phyloP scores from a whole-genome alignment of 805 yeast species.

The Metschnikowia similis region DNA sequence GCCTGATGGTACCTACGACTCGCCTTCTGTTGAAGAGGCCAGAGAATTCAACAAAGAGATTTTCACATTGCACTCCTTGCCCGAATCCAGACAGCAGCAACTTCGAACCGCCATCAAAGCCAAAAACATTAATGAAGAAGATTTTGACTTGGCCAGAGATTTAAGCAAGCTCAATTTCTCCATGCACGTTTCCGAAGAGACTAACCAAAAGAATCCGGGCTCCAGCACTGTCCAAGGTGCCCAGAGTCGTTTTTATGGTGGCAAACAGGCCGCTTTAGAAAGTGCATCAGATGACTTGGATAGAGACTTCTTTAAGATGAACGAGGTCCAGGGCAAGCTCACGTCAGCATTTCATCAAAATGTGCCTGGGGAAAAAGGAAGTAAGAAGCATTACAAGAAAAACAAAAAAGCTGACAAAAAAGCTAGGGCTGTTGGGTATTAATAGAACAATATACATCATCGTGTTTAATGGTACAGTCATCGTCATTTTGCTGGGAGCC shows the following conservation, averaged over 20 bases:
- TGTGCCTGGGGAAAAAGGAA: slow-evolving; percentile 21
- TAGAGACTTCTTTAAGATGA: slow-evolving; percentile 76
- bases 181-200: slow-evolving; percentile 54
- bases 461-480: neutral
- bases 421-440: slow-evolving; percentile 18
- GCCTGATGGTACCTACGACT: slow-evolving; percentile 57
- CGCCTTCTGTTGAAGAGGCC: slow-evolving; percentile 37
- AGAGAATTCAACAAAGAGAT: slow-evolving; percentile 68
- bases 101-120: slow-evolving; percentile 57
- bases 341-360: slow-evolving; percentile 70
- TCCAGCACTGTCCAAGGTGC: slow-evolving; percentile 26
- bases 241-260: slow-evolving; percentile 62
- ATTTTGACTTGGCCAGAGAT: slow-evolving; percentile 65
- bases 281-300: slow-evolving; percentile 83
- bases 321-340: slow-evolving; percentile 56
- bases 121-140: slow-evolving; percentile 47
- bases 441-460: slow-evolving; percentile 1
- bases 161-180: slow-evolving; percentile 73
- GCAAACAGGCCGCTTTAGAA: slow-evolving; percentile 73
- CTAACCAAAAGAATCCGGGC: slow-evolving; percentile 21
- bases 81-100: slow-evolving; percentile 72
- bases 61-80: slow-evolving; percentile 60
- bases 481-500: neutral
- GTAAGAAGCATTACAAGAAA: slow-evolving; percentile 69
- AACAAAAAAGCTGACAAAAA: slow-evolving; percentile 62